phyloP scores from a whole-genome alignment of 768 basidiomycete species.

The Trametes punicea region DNA sequence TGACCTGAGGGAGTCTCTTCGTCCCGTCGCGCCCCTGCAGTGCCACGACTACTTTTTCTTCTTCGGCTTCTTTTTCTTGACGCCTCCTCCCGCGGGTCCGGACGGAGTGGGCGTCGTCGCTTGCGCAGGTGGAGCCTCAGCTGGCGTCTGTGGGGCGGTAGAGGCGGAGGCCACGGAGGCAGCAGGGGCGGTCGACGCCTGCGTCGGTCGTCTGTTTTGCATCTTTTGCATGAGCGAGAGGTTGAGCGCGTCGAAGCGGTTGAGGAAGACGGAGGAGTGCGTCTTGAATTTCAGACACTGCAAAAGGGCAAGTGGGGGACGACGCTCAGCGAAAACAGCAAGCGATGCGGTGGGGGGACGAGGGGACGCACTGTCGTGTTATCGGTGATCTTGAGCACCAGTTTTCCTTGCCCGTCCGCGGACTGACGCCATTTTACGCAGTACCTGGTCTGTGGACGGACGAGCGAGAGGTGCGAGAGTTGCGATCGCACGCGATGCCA shows the following conservation, averaged over 20 bases:
- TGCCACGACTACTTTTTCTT: slow-evolving; percentile 59
- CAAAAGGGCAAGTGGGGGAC: not conserved
- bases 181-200: slow-evolving; percentile 5
- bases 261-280: slow-evolving; percentile 89
- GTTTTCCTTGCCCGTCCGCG: slow-evolving; percentile 56
- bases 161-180: slow-evolving; percentile 10
- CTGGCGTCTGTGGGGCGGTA: not conserved
- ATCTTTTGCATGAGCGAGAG: slow-evolving; percentile 83
- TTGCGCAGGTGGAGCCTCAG: not conserved
- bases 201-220: slow-evolving; percentile 50
- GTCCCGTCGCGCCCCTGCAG: not conserved
- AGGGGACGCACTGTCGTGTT: slow-evolving; percentile 69
- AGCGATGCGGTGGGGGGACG: not conserved
- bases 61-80: slow-evolving; percentile 82
- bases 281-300: slow-evolving; percentile 98
- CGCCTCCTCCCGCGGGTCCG: slow-evolving; percentile 50
- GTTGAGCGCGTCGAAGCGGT: slow-evolving; percentile 93
- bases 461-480: not conserved
- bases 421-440: slow-evolving; percentile 88
- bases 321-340: not conserved
- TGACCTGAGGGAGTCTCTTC: not conserved
- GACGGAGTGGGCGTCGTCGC: slow-evolving; percentile 28
- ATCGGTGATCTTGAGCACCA: slow-evolving; percentile 94
- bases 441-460: slow-evolving; percentile 69
- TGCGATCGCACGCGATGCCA: not conserved